Evolutionary conservation across 129 eudicot genomes (phyloP), one percentile per base, ranked within the genome.

Genomic region (Sambucus nigra): DNA sequence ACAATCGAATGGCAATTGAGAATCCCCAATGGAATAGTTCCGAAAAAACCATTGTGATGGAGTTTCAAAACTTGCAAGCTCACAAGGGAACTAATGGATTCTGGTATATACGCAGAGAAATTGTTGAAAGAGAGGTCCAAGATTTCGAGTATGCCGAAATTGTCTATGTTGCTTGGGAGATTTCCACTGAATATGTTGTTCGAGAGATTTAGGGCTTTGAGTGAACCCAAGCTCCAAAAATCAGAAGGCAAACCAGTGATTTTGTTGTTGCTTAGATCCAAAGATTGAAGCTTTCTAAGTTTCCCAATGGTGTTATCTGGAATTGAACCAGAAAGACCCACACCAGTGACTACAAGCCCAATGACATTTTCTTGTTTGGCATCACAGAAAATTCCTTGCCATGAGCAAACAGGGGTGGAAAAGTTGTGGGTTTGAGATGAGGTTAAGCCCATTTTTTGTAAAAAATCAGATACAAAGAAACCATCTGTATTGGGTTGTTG

Each of bases 401-500:
- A 87, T 61, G 82, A 75, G 76, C 96, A 87, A 60, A 73, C 75
- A 50, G 77, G 60, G 22, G 79, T 63, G 25, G 93, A 76, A 51
- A 70, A 82, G 59, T 77, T 80, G 65, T 70, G 57, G 68, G 51
- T 59, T 55, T 73, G 64, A 39, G 67, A 31, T 24, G 87, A 56
- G 26, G 60, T 62, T 16, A 73, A 26, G 33, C 95, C 93, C 95
- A 82, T 86, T 47, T 73, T 79, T 47, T 73, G 62, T 64, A 87
- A 71, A 69, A 87, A 87, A n/a, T 69, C 73, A 63, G 79, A 65
- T 49, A 87, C 67, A 55, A 76, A 87, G 65, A 67, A 82, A 55
- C 63, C 93, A 76, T 87, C 96, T 69, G 96, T 79, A 44, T 87
- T 87, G 64, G 83, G 85, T 50, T 55, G 76, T 74, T 87, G 93